Conservation (phyloP, 108 stramenopile genomes). For the Cyclotella choctawhatcheeana region DNA sequence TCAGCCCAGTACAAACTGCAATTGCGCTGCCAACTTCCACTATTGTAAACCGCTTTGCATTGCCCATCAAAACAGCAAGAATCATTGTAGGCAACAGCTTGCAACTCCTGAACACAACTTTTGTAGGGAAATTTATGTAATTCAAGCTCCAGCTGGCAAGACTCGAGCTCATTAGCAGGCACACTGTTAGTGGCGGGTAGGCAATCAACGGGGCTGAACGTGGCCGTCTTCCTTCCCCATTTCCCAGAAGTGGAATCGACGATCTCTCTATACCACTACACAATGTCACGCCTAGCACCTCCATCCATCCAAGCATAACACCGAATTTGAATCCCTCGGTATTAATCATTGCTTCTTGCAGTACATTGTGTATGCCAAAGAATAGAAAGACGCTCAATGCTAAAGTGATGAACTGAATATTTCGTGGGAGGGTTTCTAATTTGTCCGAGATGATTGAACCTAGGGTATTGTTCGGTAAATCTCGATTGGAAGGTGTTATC, state of each 20-base stretch:
- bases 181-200: slow-evolving; percentile 83
- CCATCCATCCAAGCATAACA: slow-evolving; percentile 94
- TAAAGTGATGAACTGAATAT: slow-evolving; percentile 33
- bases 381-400: slow-evolving; percentile 74
- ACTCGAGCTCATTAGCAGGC: slow-evolving; percentile 86
- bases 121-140: slow-evolving; percentile 98
- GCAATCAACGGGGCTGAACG: slow-evolving; percentile 80
- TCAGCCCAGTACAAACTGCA: slow-evolving; percentile 87
- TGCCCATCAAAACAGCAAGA: slow-evolving; percentile 81
- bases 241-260: slow-evolving; percentile 47
- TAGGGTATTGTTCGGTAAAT: slow-evolving; percentile 19
- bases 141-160: slow-evolving; percentile 90
- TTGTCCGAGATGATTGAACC: slow-evolving; percentile 34
- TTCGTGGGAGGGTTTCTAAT: slow-evolving; percentile 36
- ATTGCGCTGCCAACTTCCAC: slow-evolving; percentile 88
- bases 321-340: slow-evolving; percentile 83
- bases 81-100: slow-evolving; percentile 95
- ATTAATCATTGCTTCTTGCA: slow-evolving; percentile 94
- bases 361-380: slow-evolving; percentile 90
- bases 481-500: neutral
- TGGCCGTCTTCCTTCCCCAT: slow-evolving; percentile 58
- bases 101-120: slow-evolving; percentile 92
- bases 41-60: slow-evolving; percentile 71
- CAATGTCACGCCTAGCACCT: slow-evolving; percentile 91
- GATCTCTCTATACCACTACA: slow-evolving; percentile 80